Conservation (phyloP, 805 yeast genomes). For the Nakazawaea ambrosiae region DNA sequence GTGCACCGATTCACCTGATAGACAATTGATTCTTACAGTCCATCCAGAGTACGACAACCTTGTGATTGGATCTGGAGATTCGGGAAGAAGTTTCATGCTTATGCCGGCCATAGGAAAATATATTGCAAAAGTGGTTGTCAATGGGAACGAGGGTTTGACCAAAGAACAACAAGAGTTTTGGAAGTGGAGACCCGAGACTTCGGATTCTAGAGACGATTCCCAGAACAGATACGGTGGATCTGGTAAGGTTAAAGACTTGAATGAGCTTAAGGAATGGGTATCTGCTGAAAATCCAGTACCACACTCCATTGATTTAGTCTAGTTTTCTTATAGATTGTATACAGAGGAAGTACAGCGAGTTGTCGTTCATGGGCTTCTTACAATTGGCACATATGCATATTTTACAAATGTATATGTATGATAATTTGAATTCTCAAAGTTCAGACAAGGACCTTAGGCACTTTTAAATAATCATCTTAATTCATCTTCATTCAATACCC, state of each 20-base stretch:
- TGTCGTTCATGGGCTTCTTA: too few relatives aligned
- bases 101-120: constrained; percentile 21
- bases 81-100: constrained; percentile 20
- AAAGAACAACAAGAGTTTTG: constrained; percentile 12
- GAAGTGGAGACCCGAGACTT: constrained; percentile 16
- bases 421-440: too few relatives aligned
- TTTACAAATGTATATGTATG: too few relatives aligned
- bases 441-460: too few relatives aligned
- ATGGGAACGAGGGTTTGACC: constrained; percentile 15
- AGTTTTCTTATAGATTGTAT: neutral
- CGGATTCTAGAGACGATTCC: constrained; percentile 12
- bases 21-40: constrained; percentile 15
- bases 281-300: constrained; percentile 14
- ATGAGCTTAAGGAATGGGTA: constrained; percentile 20
- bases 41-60: constrained; percentile 17
- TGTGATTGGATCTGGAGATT: constrained; percentile 19
- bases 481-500: too few relatives aligned
- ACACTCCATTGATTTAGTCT: constrained; percentile 9
- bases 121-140: constrained; percentile 13
- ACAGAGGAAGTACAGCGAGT: too few relatives aligned
- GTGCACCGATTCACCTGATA: constrained; percentile 22
- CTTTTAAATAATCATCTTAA: too few relatives aligned
- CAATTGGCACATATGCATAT: too few relatives aligned
- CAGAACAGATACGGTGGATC: constrained; percentile 25
- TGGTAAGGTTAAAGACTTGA: constrained; percentile 21